Base-by-base conservation (phyloP, 2,329 filamentous ascomycete genomes). In the Tolypocladium ovalisporum region DNA sequence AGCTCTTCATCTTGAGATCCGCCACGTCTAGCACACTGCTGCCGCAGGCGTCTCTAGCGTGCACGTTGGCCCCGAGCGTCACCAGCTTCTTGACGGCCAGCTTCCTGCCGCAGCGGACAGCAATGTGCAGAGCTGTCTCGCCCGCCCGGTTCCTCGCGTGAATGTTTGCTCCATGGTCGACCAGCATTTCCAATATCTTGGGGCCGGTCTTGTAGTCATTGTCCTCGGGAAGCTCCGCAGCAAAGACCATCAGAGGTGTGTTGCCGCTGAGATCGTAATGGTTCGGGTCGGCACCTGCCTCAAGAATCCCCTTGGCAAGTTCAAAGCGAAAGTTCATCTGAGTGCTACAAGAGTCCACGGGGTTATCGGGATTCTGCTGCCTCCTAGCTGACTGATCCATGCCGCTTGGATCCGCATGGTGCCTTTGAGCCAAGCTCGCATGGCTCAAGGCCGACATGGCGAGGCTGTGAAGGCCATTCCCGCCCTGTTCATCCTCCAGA, bases 401-500 rank as follows among this genome's bases (percentile, higher is more conserved):
- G 56, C 54, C 17, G 42, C 47, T 1, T 62, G 65, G 9, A 66
- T 64, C 62, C n/a, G 65, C 56, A 5, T 57, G 54, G 27, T 66
- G 60, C 54, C 73, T 73, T 55, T 71, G 68, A 17, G 70, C 65
- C 12, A 76, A 66, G 27, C 70, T 73, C 4, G 68, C 66, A 36
- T 67, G 56, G 61, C 75, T 74, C 1, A 83, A 67, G n/a, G 75
- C 75, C 8, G 77, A 79, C 59, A 78, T 75, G 2, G 81, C 81
- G n/a, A 84, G 75, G 59, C 79, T 82, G 61, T 84, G 81, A 19
- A 84, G 70, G 10, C 76, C 80, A 59, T 84, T 84, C 27, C 79
- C 76, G 6, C 81, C 81, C 6, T 75, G 66, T 47, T 72, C 39
- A 52, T 71, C 66, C 47, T 73, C 67, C 1, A 61, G 37, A 0